A percentile compares a stretch with the other conserved stretches of the same genome.
Conservation (phyloP, 192 early-diverging fungal species). For the Backusella tarrabulga region DNA sequence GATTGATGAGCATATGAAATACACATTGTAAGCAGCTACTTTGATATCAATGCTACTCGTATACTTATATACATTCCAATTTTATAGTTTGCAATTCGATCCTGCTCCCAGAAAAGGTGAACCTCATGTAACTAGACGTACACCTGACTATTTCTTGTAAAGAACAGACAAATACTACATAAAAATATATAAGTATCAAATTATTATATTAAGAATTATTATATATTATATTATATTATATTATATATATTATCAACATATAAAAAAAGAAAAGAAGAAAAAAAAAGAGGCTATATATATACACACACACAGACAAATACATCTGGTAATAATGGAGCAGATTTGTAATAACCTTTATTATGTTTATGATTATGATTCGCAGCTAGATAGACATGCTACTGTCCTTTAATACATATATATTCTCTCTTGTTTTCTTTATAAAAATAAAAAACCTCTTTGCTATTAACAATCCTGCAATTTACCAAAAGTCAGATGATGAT, state of each 20-base stretch:
- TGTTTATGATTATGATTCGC: too few relatives aligned
- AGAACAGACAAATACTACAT: neutral
- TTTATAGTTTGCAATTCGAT: slow-evolving; percentile 85
- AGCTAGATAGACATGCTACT: too few relatives aligned
- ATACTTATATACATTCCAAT: neutral
- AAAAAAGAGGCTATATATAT: neutral
- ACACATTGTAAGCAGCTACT: slow-evolving; percentile 79
- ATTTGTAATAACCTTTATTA: too few relatives aligned
- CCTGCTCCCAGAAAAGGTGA: slow-evolving; percentile 96
- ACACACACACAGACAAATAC: neutral
- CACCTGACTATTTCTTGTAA: slow-evolving; percentile 99
- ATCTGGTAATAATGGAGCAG: neutral
- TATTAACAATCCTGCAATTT: neutral
- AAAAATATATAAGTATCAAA: neutral
- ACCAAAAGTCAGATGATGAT: neutral
- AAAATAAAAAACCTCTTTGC: neutral
- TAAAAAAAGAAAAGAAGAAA: neutral
- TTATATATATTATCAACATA: neutral
- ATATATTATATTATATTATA: neutral
- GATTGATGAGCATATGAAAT: slow-evolving; percentile 98
- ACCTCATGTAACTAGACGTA: slow-evolving; percentile 96
- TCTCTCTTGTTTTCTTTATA: neutral
- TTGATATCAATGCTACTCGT: neutral
- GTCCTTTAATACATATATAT: too few relatives aligned
- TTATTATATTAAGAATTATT: neutral